Percentiles rank a stretch among this genome's conserved stretches.
Conservation (phyloP, 345 rosid species). For the Lepidium aucheri region DNA sequence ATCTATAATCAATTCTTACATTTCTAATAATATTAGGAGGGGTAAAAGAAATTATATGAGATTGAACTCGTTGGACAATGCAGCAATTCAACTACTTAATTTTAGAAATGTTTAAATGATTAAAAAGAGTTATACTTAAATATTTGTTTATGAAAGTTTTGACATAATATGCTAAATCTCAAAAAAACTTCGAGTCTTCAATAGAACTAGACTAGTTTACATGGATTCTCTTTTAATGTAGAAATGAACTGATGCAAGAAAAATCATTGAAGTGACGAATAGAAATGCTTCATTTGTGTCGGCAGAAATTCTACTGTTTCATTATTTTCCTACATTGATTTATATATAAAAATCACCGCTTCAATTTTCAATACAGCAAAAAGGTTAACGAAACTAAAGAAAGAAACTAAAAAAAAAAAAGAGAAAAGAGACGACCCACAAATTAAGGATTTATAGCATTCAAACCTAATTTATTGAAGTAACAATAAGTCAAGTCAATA, state of each 20-base stretch:
- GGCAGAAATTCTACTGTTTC: constrained; percentile 7
- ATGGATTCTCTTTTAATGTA: no score
- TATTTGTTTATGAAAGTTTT: no score
- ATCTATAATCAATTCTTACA: no score
- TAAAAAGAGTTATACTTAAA: no score
- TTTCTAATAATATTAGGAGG: no score
- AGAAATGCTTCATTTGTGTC: constrained; percentile 11
- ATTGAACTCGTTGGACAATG: no score
- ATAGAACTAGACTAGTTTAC: no score
- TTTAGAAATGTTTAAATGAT: no score
- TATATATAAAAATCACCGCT: not conserved
- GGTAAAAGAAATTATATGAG: no score
- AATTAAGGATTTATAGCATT: constrained; percentile 20
- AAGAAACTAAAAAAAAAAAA: not conserved
- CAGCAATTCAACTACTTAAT: no score
- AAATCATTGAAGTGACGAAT: constrained; percentile 2
- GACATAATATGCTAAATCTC: no score
- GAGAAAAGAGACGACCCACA: constrained; percentile 15
- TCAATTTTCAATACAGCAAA: constrained; percentile 8
- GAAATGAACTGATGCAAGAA: not conserved
- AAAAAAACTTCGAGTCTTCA: no score
- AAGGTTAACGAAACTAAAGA: not conserved
- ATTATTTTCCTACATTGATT: not conserved
- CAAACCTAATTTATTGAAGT: not conserved
- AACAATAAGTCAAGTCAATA: constrained; percentile 16